phyloP scores from a whole-genome alignment of 2,329 filamentous ascomycete genomes.

The Talaromyces sp. region DNA sequence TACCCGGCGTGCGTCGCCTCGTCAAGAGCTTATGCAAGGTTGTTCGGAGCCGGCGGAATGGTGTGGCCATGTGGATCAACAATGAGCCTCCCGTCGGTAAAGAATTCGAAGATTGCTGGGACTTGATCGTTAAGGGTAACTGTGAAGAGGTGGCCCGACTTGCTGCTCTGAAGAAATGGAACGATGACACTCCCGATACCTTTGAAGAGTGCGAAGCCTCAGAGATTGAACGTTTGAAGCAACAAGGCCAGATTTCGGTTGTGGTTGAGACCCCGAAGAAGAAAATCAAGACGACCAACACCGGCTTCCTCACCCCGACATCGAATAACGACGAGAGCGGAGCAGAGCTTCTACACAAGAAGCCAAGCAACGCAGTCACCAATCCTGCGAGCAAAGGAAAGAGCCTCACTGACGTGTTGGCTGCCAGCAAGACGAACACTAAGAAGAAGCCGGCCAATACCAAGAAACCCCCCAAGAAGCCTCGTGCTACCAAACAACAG shows the following conservation, averaged over 20 bases:
- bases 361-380: slow-evolving; percentile 10
- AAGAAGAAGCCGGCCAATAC: slow-evolving; percentile 5
- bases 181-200: slow-evolving; percentile 41
- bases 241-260: slow-evolving; percentile 33
- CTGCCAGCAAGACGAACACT: slow-evolving; percentile 1
- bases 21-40: slow-evolving; percentile 86
- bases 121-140: slow-evolving; percentile 78
- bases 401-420: slow-evolving; percentile 21
- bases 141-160: slow-evolving; percentile 81
- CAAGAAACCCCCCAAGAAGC: slow-evolving; percentile 14
- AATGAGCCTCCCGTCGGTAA: slow-evolving; percentile 74
- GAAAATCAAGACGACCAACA: slow-evolving; percentile 22
- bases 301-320: slow-evolving; percentile 37
- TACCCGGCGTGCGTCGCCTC: slow-evolving; percentile 84
- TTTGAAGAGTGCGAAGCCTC: slow-evolving; percentile 41
- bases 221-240: slow-evolving; percentile 39
- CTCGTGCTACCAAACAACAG: slow-evolving; percentile 20
- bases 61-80: slow-evolving; percentile 92
- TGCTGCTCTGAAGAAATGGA: slow-evolving; percentile 57
- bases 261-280: slow-evolving; percentile 37
- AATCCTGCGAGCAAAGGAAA: slow-evolving; percentile 28
- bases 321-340: slow-evolving; percentile 34
- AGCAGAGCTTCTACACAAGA: slow-evolving; percentile 18
- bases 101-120: slow-evolving; percentile 90
- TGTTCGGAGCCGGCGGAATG: slow-evolving; percentile 70